These are phyloP conservation scores for Talaromyces sp. DNA, from an alignment of 2,329 filamentous ascomycete genomes.

Conservation along the genomic window DNA sequence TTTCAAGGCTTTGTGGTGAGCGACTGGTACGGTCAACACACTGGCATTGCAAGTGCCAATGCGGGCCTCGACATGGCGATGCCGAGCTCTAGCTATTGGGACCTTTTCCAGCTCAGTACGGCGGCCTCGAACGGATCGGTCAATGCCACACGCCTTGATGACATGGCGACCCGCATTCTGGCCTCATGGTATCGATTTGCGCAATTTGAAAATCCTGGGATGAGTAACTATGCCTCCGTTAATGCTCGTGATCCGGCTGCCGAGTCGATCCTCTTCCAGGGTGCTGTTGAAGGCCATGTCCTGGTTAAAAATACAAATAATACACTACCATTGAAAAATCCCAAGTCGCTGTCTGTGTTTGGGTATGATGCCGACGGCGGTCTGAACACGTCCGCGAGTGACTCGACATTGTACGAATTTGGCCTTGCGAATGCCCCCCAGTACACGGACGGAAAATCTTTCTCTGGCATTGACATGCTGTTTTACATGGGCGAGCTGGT, in stretches of 20 bases:
- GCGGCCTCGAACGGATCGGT: constrained; percentile 59
- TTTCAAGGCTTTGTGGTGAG: constrained; percentile 77
- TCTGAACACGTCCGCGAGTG: constrained; percentile 26
- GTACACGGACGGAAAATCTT: not conserved
- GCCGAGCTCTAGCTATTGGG: constrained; percentile 12
- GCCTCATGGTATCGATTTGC: constrained; percentile 5
- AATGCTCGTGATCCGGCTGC: constrained; percentile 14
- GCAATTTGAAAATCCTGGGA: constrained; percentile 7
- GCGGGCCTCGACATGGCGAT: constrained; percentile 69
- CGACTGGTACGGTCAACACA: constrained; percentile 75
- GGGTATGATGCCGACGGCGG: constrained; percentile 52
- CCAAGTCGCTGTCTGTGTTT: constrained; percentile 53
- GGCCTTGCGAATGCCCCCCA: not conserved
- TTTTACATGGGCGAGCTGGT: constrained; percentile 1
- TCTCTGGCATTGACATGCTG: not conserved
- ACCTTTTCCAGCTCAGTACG: constrained; percentile 38
- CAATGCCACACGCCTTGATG: constrained; percentile 49
- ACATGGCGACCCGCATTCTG: constrained; percentile 52
- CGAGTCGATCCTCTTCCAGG: not conserved
- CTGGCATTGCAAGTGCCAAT: constrained; percentile 59
- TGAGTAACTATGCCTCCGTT: constrained; percentile 6
- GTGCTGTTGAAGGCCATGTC: constrained; percentile 29
- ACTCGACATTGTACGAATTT: constrained; percentile 29
- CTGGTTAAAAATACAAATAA: constrained; percentile 57
- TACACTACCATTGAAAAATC: constrained; percentile 49